These are phyloP conservation scores for Tricholoma furcatifolium DNA, from an alignment of 768 basidiomycete species.

Conservation along the genomic window DNA sequence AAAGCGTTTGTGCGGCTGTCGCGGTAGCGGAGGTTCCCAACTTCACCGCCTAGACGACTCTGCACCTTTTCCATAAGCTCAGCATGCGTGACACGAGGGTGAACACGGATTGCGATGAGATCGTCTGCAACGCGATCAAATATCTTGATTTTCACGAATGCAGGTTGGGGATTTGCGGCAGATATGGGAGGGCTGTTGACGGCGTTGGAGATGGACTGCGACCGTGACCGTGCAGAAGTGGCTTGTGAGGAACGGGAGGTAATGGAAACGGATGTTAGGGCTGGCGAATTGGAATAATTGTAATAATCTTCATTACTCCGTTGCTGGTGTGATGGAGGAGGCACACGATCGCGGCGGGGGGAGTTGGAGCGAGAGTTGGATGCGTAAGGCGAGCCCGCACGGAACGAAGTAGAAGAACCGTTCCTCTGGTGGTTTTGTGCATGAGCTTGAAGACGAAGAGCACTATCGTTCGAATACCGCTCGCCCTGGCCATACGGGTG, in stretches of 20 bases:
- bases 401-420: slow-evolving; percentile 49
- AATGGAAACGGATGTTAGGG: slow-evolving; percentile 36
- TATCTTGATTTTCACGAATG: slow-evolving; percentile 98
- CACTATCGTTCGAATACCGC: slow-evolving; percentile 39
- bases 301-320: slow-evolving; percentile 26
- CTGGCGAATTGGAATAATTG: slow-evolving; percentile 21
- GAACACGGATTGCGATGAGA: slow-evolving; percentile 94
- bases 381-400: slow-evolving; percentile 35
- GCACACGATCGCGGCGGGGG: slow-evolving; percentile 31
- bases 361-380: slow-evolving; percentile 44
- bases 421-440: slow-evolving; percentile 51
- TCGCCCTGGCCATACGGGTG: slow-evolving; percentile 40
- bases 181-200: slow-evolving; percentile 74
- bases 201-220: slow-evolving; percentile 55
- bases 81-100: slow-evolving; percentile 81
- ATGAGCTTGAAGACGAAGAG: slow-evolving; percentile 39
- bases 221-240: slow-evolving; percentile 51
- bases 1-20: slow-evolving; percentile 67
- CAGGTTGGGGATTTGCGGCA: slow-evolving; percentile 73
- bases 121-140: slow-evolving; percentile 94
- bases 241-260: slow-evolving; percentile 57
- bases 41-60: slow-evolving; percentile 74
- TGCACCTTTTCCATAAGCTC: slow-evolving; percentile 94
- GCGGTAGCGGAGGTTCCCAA: slow-evolving; percentile 70
- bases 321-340: slow-evolving; percentile 22